A percentile compares a stretch with the other conserved stretches of the same genome.
Conservation (phyloP, 768 basidiomycete genomes). For the Panaeolus cyanescens region DNA sequence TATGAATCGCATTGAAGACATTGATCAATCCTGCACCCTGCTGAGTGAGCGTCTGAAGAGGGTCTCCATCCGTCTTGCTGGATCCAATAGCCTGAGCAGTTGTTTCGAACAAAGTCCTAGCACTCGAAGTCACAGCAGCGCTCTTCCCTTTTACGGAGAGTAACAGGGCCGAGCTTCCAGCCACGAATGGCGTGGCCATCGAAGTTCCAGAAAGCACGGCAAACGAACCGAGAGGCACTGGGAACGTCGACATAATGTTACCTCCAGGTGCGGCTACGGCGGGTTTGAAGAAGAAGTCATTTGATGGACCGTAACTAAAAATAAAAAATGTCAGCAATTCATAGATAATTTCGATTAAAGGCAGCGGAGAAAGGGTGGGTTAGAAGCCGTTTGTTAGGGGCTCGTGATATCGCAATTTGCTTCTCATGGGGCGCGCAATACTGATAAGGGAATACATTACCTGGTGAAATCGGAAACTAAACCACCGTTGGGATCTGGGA, state of each 20-base stretch:
- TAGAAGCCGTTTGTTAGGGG: neutral
- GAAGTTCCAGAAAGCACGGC: constrained; percentile 40
- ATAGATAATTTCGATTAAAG: neutral
- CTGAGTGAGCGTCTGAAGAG: constrained; percentile 48
- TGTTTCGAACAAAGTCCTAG: constrained; percentile 44
- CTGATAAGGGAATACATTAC: constrained; percentile 6
- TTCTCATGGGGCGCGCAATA: neutral
- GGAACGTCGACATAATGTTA: constrained; percentile 46
- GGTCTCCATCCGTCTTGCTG: constrained; percentile 44
- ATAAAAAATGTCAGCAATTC: neutral
- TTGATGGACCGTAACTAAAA: constrained; percentile 54
- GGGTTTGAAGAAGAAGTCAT: constrained; percentile 57
- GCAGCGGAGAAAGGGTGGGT: neutral
- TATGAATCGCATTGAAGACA: constrained; percentile 55
- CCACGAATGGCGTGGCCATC: constrained; percentile 40
- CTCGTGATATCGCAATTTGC: neutral
- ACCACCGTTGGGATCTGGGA: constrained; percentile 54
- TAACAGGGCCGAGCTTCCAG: constrained; percentile 40
- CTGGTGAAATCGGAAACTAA: constrained; percentile 53
- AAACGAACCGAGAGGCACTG: constrained; percentile 30
- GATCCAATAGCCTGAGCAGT: constrained; percentile 45
- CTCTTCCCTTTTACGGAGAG: constrained; percentile 36
- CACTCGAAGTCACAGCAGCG: constrained; percentile 18
- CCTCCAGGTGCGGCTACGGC: constrained; percentile 50
- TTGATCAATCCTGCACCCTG: constrained; percentile 60